phyloP scores from a whole-genome alignment of 768 basidiomycete genomes.

The Galerina marginata region DNA sequence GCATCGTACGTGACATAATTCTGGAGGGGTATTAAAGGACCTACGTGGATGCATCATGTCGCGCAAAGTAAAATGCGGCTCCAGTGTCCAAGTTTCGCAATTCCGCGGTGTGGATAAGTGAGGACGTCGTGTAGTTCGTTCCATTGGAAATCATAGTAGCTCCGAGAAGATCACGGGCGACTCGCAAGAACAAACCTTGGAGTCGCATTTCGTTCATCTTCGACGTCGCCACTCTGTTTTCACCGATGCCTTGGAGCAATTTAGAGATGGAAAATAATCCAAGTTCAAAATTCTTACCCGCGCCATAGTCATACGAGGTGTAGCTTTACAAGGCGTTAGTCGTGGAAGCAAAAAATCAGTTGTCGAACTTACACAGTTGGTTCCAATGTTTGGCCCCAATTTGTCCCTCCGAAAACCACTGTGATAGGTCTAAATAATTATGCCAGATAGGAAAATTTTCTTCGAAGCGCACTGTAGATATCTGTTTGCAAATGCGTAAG shows the following conservation, averaged over 20 bases:
- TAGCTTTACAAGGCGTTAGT: slow-evolving; percentile 26
- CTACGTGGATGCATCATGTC: slow-evolving; percentile 51
- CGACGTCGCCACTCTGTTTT: slow-evolving; percentile 49
- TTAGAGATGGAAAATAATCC: neutral
- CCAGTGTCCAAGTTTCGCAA: slow-evolving; percentile 49
- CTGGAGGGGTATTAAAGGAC: slow-evolving; percentile 5
- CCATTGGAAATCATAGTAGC: slow-evolving; percentile 52
- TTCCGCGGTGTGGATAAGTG: slow-evolving; percentile 49
- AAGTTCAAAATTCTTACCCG: too few relatives aligned
- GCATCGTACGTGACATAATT: neutral
- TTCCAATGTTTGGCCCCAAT: slow-evolving; percentile 63
- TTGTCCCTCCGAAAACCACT: slow-evolving; percentile 70
- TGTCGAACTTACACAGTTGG: slow-evolving; percentile 48
- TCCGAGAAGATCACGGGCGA: slow-evolving; percentile 50
- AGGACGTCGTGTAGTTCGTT: slow-evolving; percentile 51
- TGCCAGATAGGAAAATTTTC: neutral
- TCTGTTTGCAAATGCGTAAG: slow-evolving; percentile 31
- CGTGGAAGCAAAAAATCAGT: neutral
- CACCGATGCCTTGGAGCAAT: slow-evolving; percentile 46
- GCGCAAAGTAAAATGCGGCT: slow-evolving; percentile 53
- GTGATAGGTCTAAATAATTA: neutral
- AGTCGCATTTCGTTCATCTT: slow-evolving; percentile 60
- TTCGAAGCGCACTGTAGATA: slow-evolving; percentile 47
- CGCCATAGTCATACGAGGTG: slow-evolving; percentile 61
- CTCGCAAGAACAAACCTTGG: slow-evolving; percentile 56